Base-by-base conservation (phyloP, 352 stramenopile species). In the Blastocystis sp. region DNA sequence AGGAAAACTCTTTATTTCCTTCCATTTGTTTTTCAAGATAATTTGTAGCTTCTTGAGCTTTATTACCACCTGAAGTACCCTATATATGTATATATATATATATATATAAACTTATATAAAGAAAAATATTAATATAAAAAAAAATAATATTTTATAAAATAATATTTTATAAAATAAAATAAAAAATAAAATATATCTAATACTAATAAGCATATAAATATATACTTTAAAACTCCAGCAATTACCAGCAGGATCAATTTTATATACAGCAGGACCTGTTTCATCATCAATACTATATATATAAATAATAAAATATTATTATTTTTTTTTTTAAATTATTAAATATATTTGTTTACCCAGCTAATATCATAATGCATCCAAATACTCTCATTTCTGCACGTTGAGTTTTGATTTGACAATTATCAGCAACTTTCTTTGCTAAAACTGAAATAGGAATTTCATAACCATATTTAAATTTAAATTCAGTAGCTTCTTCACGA, bases 201-300 rank as follows among this genome's bases (percentile, higher is more conserved):
- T n/a, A n/a, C n/a, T 21, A 52, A 24, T 1, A 13, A 13, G 13
- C 10, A 4, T 16, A 6, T 30, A 34, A 18, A 35, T 13, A 9
- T 19, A 11, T 7, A 49, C 58, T 54, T 65, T 66, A 24, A 65
- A 67, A 24, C 58, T 62, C 40, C 42, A 67, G 32, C 43, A 67
- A 33, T 67, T 58, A 11, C 58, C 58, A 24, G 58, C 58, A 67
- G 58, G 58, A 47, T 67, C 58, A 23, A 67, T 62, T 64, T 48
- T 67, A 62, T 67, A 67, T 64, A 67, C 19, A 21, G 40, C 37
- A 18, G 23, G 27, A 25, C 58, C 58, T 21, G 46, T 36, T 39
- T 67, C 58, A 25, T 67, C 46, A 40, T 67, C 58, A 9, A 67
- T 35, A 18, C 46, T 62, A 62, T 21, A 18, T 10, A 23, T 28